These are phyloP conservation scores for Trifolium subterraneum DNA, from an alignment of 306 rosid genomes.

Conservation along the genomic window DNA sequence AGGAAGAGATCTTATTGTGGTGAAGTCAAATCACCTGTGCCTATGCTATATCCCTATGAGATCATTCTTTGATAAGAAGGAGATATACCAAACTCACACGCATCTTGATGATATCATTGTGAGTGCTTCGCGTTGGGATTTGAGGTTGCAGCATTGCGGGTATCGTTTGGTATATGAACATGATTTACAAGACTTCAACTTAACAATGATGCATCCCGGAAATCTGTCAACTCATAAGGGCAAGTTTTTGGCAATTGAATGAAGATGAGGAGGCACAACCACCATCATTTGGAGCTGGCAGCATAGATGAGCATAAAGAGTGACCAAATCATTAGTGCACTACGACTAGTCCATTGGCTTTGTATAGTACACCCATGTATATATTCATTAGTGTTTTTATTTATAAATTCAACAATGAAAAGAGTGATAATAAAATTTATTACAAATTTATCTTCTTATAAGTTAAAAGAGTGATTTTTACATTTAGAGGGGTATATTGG, in stretches of 20 bases:
- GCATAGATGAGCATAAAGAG: no score
- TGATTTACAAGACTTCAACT: background rate
- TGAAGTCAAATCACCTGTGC: background rate
- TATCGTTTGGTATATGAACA: background rate
- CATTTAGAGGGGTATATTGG: no score
- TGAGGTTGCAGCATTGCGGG: background rate
- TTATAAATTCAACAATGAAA: no score
- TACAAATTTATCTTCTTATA: no score
- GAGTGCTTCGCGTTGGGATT: no score
- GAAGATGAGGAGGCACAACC: background rate
- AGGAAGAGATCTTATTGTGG: background rate
- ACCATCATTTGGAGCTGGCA: background rate
- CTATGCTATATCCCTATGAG: background rate
- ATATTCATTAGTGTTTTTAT: no score
- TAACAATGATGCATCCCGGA: background rate
- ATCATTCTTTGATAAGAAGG: background rate
- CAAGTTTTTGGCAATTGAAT: background rate
- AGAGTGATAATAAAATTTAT: no score
- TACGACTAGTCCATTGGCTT: no score
- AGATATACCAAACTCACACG: no score
- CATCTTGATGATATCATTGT: background rate
- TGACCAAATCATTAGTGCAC: no score
- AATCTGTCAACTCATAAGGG: background rate
- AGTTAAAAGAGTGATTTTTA: no score
- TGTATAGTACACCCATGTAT: no score